Evolutionary conservation across 805 yeast species (phyloP).

Genomic region (Barnettozyma siamensis): DNA sequence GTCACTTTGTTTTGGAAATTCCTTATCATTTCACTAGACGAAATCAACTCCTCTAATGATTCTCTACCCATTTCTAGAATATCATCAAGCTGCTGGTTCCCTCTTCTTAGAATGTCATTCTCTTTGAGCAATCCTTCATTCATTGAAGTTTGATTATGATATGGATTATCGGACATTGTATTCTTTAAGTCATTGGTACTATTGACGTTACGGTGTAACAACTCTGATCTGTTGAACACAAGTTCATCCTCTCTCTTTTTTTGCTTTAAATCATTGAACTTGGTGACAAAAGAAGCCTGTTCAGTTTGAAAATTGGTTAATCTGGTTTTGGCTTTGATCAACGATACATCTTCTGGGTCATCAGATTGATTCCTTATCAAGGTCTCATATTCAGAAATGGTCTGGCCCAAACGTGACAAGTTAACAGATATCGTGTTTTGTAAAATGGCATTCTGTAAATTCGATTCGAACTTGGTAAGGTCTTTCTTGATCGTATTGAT

Average conservation of each 20-base stretch:
- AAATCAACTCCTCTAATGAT: constrained; percentile 79
- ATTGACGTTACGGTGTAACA: constrained; percentile 35
- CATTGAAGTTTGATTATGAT: constrained; percentile 30
- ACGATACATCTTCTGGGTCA: not conserved
- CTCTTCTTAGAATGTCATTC: constrained; percentile 52
- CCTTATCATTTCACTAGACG: constrained; percentile 70
- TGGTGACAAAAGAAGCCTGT: constrained; percentile 24
- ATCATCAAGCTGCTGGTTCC: constrained; percentile 80
- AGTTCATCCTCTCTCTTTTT: constrained; percentile 31
- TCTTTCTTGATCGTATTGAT: constrained; percentile 68
- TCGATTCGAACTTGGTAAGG: constrained; percentile 56
- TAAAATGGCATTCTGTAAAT: constrained; percentile 30
- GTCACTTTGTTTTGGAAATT: constrained; percentile 59
- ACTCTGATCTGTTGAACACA: constrained; percentile 39
- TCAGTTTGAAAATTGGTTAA: constrained; percentile 48
- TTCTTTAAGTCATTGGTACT: not conserved
- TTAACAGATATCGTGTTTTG: constrained; percentile 56
- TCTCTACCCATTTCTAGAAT: constrained; percentile 84
- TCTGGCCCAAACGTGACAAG: constrained; percentile 65
- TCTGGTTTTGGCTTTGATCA: constrained; percentile 50
- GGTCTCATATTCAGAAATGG: constrained; percentile 62
- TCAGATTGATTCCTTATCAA: constrained; percentile 3
- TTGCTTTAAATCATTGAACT: constrained; percentile 32
- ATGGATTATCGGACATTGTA: constrained; percentile 18
- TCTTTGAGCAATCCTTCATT: constrained; percentile 63